Conservation (phyloP, 2,329 filamentous ascomycete genomes). For the Chrysosphaeria jannelii region DNA sequence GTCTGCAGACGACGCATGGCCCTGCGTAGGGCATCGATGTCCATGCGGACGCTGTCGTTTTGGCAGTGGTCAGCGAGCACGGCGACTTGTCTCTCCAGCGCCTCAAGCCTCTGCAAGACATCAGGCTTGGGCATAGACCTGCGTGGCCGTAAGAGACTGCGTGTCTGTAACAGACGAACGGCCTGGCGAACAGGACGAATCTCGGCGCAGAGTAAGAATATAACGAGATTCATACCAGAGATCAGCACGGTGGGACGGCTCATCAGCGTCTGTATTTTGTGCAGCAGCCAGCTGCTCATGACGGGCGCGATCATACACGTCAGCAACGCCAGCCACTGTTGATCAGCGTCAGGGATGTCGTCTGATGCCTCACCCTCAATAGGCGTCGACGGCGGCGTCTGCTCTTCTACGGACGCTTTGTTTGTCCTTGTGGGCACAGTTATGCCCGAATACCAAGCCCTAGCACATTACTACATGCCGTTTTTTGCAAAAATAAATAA, state of each 20-base stretch:
- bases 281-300: slow-evolving; percentile 56
- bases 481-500: slow-evolving; percentile 4
- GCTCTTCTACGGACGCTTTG: not conserved
- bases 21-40: too few relatives aligned
- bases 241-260: slow-evolving; percentile 64
- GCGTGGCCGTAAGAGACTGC: too few relatives aligned
- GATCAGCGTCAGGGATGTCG: too few relatives aligned
- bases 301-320: slow-evolving; percentile 57
- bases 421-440: not conserved
- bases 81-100: too few relatives aligned
- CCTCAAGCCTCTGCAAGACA: too few relatives aligned
- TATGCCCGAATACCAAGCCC: too few relatives aligned
- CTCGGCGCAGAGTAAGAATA: slow-evolving; percentile 71
- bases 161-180: slow-evolving; percentile 46
- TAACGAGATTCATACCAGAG: slow-evolving; percentile 74
- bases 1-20: too few relatives aligned
- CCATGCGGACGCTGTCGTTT: too few relatives aligned
- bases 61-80: too few relatives aligned
- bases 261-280: slow-evolving; percentile 51
- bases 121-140: too few relatives aligned
- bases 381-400: too few relatives aligned
- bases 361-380: too few relatives aligned
- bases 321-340: slow-evolving; percentile 35
- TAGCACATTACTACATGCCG: slow-evolving; percentile 11
- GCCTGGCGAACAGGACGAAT: slow-evolving; percentile 57